phyloP scores from a whole-genome alignment of 2,329 filamentous ascomycete species.

The Cryphonectria parasitica region DNA sequence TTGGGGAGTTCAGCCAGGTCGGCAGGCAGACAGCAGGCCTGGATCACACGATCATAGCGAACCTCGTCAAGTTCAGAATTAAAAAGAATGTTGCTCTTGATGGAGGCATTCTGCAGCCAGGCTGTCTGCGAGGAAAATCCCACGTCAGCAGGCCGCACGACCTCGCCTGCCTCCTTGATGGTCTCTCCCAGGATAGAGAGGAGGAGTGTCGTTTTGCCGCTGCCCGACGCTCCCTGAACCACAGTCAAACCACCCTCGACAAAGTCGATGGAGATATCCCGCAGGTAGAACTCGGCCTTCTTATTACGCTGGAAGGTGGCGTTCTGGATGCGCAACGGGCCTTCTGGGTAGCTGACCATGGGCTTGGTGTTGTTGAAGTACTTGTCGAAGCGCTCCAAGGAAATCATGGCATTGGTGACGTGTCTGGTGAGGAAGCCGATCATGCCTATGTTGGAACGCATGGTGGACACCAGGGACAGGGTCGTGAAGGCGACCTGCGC shows the following conservation, averaged over 20 bases:
- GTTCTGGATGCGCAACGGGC: slow-evolving; percentile 50
- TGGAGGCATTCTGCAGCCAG: slow-evolving; percentile 61
- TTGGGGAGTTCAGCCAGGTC: slow-evolving; percentile 56
- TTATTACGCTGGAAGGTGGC: slow-evolving; percentile 56
- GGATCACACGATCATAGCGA: slow-evolving; percentile 59
- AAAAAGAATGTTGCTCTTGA: slow-evolving; percentile 60
- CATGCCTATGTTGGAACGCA: slow-evolving; percentile 57
- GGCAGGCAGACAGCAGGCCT: slow-evolving; percentile 57
- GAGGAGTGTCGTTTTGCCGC: slow-evolving; percentile 61
- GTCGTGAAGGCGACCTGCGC: slow-evolving; percentile 63
- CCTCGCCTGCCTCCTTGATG: slow-evolving; percentile 50
- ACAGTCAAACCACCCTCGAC: slow-evolving; percentile 59
- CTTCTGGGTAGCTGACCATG: slow-evolving; percentile 51
- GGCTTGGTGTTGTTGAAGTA: slow-evolving; percentile 58
- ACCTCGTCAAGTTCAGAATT: slow-evolving; percentile 53
- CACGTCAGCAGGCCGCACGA: slow-evolving; percentile 55
- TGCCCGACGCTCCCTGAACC: slow-evolving; percentile 57
- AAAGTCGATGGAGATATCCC: slow-evolving; percentile 55
- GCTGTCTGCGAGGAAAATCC: slow-evolving; percentile 61
- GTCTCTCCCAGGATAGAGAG: slow-evolving; percentile 60
- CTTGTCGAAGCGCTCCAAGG: slow-evolving; percentile 56
- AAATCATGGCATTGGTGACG: slow-evolving; percentile 49
- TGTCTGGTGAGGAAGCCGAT: slow-evolving; percentile 49
- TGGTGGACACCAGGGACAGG: slow-evolving; percentile 55
- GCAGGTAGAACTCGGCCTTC: slow-evolving; percentile 53